Conservation (phyloP, 2,329 filamentous ascomycete genomes). For the Plenodomus tracheiphilus region DNA sequence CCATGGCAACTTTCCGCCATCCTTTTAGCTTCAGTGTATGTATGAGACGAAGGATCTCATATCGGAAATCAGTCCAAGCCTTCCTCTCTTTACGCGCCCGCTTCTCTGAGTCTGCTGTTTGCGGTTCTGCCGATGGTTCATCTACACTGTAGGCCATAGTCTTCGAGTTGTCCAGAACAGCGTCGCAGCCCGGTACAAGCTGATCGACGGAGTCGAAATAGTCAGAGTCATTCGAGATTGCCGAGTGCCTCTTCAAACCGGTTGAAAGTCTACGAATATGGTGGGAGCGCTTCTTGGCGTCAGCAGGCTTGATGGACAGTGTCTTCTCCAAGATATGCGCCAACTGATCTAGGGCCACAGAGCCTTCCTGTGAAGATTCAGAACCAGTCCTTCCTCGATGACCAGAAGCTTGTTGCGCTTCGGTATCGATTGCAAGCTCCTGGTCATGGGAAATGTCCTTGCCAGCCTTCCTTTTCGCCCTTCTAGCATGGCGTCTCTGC, state of each 20-base stretch:
- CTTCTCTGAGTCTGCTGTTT: conserved; percentile 49
- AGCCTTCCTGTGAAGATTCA: conserved; percentile 64
- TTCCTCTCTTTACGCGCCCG: conserved; percentile 67
- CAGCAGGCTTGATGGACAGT: conserved; percentile 50
- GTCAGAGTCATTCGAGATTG: conserved; percentile 81
- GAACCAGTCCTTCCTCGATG: conserved; percentile 55
- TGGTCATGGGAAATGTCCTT: conserved; percentile 41
- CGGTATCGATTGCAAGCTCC: conserved; percentile 2
- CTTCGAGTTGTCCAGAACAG: conserved; percentile 84
- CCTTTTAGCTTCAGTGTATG: conserved; percentile 90
- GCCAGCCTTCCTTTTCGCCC: conserved; percentile 53
- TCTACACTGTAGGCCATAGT: conserved; percentile 76
- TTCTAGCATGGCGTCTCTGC: conserved; percentile 63
- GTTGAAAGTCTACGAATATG: conserved; percentile 35
- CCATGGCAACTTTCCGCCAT: conserved; percentile 81
- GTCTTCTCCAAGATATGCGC: conserved; percentile 77
- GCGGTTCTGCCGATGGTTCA: conserved; percentile 51
- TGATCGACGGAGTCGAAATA: conserved; percentile 75
- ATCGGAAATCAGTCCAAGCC: conserved; percentile 86
- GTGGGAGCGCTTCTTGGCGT: conserved; percentile 36
- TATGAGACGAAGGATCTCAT: conserved; percentile 83
- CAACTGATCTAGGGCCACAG: conserved; percentile 75
- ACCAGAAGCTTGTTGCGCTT: conserved; percentile 10
- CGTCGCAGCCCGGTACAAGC: conserved; percentile 83
- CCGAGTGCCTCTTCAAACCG: conserved; percentile 49